A percentile compares a stretch with the other conserved stretches of the same genome.
These are phyloP conservation scores for Ophiostoma perfectum DNA, from an alignment of 2,329 filamentous ascomycete species.

Conservation along the genomic window DNA sequence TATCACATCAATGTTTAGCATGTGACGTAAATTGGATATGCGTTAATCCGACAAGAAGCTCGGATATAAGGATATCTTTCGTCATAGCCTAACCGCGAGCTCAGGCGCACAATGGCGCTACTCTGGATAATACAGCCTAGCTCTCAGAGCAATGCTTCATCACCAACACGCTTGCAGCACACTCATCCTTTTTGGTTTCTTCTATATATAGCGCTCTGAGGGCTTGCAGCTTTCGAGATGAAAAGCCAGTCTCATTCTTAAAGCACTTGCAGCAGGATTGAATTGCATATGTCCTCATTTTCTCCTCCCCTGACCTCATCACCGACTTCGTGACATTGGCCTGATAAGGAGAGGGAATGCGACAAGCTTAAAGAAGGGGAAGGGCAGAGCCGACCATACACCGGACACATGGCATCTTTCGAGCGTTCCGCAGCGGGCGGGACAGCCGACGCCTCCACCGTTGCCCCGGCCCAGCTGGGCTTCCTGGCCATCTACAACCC, in stretches of 20 bases:
- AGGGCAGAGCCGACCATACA: background rate
- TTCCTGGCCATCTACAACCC: constrained; percentile 97
- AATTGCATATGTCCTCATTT: background rate
- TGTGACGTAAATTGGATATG: background rate
- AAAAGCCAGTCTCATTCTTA: background rate
- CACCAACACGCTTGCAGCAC: background rate
- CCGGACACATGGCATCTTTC: background rate
- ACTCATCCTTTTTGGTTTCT: background rate
- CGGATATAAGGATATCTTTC: background rate
- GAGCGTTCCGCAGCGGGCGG: constrained; percentile 1
- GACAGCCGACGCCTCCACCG: constrained; percentile 23
- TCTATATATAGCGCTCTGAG: background rate
- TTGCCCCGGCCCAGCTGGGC: constrained; percentile 75
- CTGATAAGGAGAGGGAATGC: constrained; percentile 1
- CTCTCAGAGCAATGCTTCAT: background rate
- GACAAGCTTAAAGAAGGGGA: background rate
- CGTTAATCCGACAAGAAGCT: background rate
- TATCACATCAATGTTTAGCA: background rate
- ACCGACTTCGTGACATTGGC: background rate
- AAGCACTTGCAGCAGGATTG: background rate
- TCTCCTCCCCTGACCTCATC: background rate
- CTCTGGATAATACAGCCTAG: background rate
- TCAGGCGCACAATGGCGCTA: background rate
- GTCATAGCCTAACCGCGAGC: background rate
- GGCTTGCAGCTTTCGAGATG: background rate